Base-by-base conservation (phyloP, 805 yeast genomes). In the Candida qinlingensis region DNA sequence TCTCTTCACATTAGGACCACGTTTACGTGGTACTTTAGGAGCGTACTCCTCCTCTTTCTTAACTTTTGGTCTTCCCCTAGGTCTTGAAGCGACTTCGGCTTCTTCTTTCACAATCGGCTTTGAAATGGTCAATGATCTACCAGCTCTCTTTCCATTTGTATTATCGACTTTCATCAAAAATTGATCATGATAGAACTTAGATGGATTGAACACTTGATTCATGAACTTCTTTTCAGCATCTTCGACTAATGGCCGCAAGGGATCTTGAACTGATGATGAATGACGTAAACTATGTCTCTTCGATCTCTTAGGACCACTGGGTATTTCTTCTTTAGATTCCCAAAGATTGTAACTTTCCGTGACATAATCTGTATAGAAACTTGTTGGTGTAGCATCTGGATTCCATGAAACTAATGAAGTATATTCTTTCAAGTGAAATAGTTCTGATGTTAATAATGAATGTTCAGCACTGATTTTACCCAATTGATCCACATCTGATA, bases 381-480 rank as follows among this genome's bases (percentile, higher is more conserved):
- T 66, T 3, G 73, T 68, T 13, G 68, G 70, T 8, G 67, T 58
- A 1, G 71, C 69, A 12, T 62, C 57, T 0, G 90, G 90, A 53
- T 83, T 76, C 76, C 82, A 85, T 19, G 77, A 79, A 0, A 74
- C 77, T 39, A 84, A 61, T 0, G 87, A 80, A 25, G 80, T 78
- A 59, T 75, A 85, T 54, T 81, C 79, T 48, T 73, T 67, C 29
- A 85, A 64, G 59, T 85, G 88, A 56, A 79, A 84, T 19, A 85
- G 65, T 58, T 85, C 90, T 52, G 80, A 79, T 0, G 79, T 69
- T 28, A 77, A 62, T 5, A 76, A 45, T 44, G 76, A 77, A 60
- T 77, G 79, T 37, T 72, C 66, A 12, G 74, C 63, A 36, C 74
- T 62, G 47, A 80, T 52, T 6, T 73, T 68, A 1, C 77, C 75